Evolutionary conservation across 2,329 filamentous ascomycete species (phyloP), one percentile per base, ranked within the genome.

Genomic region (Coleophoma eucalyptorum): DNA sequence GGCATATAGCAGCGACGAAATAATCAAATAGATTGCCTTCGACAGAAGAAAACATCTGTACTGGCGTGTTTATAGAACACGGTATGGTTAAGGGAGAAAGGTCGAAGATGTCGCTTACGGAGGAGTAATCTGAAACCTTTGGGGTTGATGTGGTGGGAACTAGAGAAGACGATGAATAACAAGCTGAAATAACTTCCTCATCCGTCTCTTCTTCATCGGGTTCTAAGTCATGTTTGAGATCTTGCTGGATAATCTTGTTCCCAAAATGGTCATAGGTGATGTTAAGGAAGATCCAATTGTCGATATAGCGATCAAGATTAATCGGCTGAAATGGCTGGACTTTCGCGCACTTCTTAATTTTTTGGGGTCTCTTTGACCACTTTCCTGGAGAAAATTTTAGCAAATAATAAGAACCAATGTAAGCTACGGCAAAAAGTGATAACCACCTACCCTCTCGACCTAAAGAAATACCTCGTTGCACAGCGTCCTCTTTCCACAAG

Each of bases 21-120:
- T 45, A 45, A 33, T 45, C 26, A 16, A 45, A 45, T 16, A 45
- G 43, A 45, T 45, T 31, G n/a, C 19, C 43, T 32, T 45, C 43
- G 18, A 45, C 16, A 45, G 43, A 45, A 34, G 41, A 15, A 6
- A 21, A 43, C 13, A 13, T 18, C 15, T 43, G 41, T 1, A 43
- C 26, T 1, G 41, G 26, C 1, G 26, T 7, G 19, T 20, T n/a
- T 26, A 26, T 26, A 26, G 26, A 26, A 8, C 6, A 26, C 10
- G 26, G 35, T 38, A 18, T 38, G 13, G 35, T 18, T 38, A n/a
- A n/a, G 35, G 16, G 12, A 6, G 35, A 18, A 4, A 6, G 35
- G 35, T 18, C 3, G 13, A 38, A 18, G 13, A 38, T 15, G 12
- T n/a, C 35, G 6, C 12, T 18, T 38, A 15, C 35, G 15, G 13